A percentile compares a stretch with the other conserved stretches of the same genome.
Evolutionary conservation across 371 early-diverging fungal species (phyloP).

Genomic region (Mucor plumbeus): DNA sequence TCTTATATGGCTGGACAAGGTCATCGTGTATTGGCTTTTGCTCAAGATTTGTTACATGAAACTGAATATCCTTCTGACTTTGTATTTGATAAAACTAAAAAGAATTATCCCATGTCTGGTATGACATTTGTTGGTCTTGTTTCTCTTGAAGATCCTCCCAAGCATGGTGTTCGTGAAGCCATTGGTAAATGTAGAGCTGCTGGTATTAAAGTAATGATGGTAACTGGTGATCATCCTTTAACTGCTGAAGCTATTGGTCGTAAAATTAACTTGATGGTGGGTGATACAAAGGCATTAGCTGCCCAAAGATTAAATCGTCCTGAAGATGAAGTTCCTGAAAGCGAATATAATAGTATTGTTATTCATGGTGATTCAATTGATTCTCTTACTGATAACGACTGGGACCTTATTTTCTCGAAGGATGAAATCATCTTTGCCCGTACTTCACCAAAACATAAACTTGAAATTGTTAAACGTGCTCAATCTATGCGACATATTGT

Average conservation of each 20-base stretch:
- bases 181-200: slow-evolving; percentile 90
- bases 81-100: slow-evolving; percentile 73
- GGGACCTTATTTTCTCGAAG: slow-evolving; percentile 69
- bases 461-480: slow-evolving; percentile 45
- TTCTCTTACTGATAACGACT: slow-evolving; percentile 77
- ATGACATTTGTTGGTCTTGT: slow-evolving; percentile 87
- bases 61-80: slow-evolving; percentile 70
- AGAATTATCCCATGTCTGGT: slow-evolving; percentile 75
- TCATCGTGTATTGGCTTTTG: slow-evolving; percentile 95
- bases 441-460: slow-evolving; percentile 59
- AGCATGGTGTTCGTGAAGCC: slow-evolving; percentile 97
- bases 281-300: slow-evolving; percentile 82
- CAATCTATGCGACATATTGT: slow-evolving; percentile 50
- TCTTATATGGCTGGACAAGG: slow-evolving; percentile 88
- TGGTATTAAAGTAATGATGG: slow-evolving; percentile 96
- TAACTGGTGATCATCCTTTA: slow-evolving; percentile 95
- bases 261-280: slow-evolving; percentile 89
- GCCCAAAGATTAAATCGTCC: slow-evolving; percentile 69
- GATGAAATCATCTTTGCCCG: slow-evolving; percentile 58
- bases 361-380: slow-evolving; percentile 93
- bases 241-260: slow-evolving; percentile 88
- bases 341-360: slow-evolving; percentile 88
- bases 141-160: slow-evolving; percentile 94
- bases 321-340: slow-evolving; percentile 68
- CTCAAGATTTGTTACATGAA: slow-evolving; percentile 70